Conservation (phyloP, 208 protist genomes). For the Naegleria fowleri region DNA sequence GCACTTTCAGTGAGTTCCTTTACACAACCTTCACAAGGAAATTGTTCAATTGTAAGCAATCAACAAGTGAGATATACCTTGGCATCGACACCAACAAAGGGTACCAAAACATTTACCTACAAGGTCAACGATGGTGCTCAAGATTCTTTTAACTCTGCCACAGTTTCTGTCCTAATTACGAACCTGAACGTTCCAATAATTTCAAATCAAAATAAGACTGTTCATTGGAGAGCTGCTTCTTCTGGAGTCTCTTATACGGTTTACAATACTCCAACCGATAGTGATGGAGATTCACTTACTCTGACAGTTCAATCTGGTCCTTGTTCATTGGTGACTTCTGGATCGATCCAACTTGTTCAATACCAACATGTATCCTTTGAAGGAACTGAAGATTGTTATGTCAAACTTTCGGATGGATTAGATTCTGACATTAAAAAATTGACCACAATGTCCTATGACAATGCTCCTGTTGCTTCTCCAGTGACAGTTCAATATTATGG, state of each 20-base stretch:
- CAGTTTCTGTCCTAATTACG: neutral
- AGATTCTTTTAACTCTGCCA: neutral
- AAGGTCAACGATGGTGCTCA: neutral
- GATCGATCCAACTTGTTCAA: neutral
- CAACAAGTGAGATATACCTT: neutral
- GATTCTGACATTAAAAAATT: neutral
- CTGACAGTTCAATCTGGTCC: neutral
- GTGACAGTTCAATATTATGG: neutral
- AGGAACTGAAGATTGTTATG: neutral
- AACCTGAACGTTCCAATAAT: neutral
- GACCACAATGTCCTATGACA: neutral
- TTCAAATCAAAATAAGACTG: neutral
- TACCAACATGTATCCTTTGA: neutral
- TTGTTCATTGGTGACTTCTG: neutral
- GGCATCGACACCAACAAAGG: neutral
- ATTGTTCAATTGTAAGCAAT: neutral
- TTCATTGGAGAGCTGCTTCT: neutral
- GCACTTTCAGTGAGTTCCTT: neutral
- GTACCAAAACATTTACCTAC: neutral
- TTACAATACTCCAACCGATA: slow-evolving; percentile 6
- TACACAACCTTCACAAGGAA: no score
- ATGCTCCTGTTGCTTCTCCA: neutral
- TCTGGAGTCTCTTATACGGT: neutral
- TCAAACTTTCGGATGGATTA: neutral
- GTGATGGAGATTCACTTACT: neutral